These are phyloP conservation scores for Clavispora asparagi DNA, from an alignment of 805 yeast species.

Conservation along the genomic window DNA sequence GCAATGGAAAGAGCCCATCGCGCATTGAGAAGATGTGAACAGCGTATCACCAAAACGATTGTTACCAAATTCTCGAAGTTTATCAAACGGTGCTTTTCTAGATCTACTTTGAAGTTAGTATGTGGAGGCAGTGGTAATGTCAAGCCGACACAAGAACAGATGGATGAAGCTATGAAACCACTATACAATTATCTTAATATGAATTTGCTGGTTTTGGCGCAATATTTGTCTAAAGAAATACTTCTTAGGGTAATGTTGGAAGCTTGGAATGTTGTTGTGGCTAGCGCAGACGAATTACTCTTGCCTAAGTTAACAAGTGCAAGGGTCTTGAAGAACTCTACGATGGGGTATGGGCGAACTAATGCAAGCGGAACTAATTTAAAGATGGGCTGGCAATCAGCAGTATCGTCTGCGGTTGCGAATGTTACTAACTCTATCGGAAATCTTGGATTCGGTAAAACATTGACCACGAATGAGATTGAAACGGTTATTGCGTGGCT, in stretches of 20 bases:
- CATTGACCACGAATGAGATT: constrained; percentile 54
- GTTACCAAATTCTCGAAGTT: constrained; percentile 69
- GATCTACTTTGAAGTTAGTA: constrained; percentile 49
- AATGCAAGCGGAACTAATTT: constrained; percentile 4
- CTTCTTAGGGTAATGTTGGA: constrained; percentile 64
- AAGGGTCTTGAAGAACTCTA: constrained; percentile 20
- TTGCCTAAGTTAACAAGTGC: constrained; percentile 64
- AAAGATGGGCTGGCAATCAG: constrained; percentile 35
- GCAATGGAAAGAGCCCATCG: constrained; percentile 74
- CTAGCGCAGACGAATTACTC: constrained; percentile 63
- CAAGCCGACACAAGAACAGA: constrained; percentile 41
- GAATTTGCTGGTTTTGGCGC: constrained; percentile 60
- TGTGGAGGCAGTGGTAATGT: constrained; percentile 47
- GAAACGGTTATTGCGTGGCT: constrained; percentile 72
- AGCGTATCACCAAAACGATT: constrained; percentile 60
- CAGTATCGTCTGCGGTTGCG: constrained; percentile 45
- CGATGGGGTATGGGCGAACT: constrained; percentile 18
- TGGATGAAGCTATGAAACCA: constrained; percentile 65
- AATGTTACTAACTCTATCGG: constrained; percentile 41
- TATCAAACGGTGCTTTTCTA: constrained; percentile 54
- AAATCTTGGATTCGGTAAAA: constrained; percentile 48
- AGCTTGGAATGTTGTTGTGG: constrained; percentile 73
- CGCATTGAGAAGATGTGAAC: constrained; percentile 57
- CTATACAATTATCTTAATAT: constrained; percentile 69
- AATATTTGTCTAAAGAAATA: constrained; percentile 49